These are phyloP conservation scores for Phyllosticta capitalensis DNA, from an alignment of 2,329 filamentous ascomycete genomes.

Conservation along the genomic window DNA sequence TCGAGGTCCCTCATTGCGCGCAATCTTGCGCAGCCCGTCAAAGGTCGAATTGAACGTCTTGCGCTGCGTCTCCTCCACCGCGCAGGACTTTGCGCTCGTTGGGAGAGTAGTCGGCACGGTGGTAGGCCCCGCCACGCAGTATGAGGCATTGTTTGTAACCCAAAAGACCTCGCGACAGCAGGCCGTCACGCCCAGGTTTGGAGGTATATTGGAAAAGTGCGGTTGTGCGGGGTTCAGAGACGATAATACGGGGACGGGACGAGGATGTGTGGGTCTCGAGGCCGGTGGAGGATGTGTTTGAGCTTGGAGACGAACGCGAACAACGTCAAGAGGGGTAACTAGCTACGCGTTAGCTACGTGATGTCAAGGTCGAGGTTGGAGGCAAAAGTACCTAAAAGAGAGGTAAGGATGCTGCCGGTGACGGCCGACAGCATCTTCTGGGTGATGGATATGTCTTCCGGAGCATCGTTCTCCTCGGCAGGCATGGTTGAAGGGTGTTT, in stretches of 20 bases:
- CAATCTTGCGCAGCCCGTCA: constrained; percentile 89
- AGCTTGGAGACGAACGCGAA: constrained; percentile 87
- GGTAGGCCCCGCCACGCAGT: constrained; percentile 60
- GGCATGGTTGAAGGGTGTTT: constrained; percentile 17
- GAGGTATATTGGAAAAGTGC: constrained; percentile 59
- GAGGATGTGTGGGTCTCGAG: constrained; percentile 33
- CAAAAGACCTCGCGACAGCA: constrained; percentile 98
- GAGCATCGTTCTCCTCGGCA: constrained; percentile 26
- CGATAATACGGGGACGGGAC: constrained; percentile 27
- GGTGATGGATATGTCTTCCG: constrained; percentile 59
- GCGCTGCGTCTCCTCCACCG: constrained; percentile 76
- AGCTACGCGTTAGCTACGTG: constrained; percentile 6
- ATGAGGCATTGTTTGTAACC: constrained; percentile 72
- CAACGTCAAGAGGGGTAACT: constrained; percentile 95
- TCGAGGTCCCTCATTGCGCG: constrained; percentile 76
- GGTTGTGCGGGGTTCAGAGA: constrained; percentile 21
- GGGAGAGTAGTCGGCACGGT: constrained; percentile 27
- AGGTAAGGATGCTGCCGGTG: constrained; percentile 81
- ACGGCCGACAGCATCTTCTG: constrained; percentile 96
- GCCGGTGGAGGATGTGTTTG: constrained; percentile 49
- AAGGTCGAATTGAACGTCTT: constrained; percentile 82
- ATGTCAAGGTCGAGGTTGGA: background rate
- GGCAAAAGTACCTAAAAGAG: constrained; percentile 62
- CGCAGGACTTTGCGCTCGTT: constrained; percentile 55
- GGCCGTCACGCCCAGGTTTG: constrained; percentile 81